These are phyloP conservation scores for Penicillium coprophilum DNA, from an alignment of 495 filamentous ascomycete species.

Conservation along the genomic window DNA sequence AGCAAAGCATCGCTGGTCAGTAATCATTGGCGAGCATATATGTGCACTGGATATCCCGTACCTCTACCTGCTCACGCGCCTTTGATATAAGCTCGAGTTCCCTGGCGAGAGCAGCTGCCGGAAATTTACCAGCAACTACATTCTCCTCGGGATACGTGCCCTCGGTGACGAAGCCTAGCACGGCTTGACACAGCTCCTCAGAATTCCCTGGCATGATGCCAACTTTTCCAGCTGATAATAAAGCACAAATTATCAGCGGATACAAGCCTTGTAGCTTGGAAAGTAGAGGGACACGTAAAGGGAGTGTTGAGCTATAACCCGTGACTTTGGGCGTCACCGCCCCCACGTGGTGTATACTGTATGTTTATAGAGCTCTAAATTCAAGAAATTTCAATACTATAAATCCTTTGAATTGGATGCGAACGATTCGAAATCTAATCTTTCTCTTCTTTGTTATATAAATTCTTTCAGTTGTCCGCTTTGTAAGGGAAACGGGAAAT, in stretches of 20 bases:
- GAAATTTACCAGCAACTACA: slow-evolving; percentile 61
- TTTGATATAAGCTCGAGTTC: slow-evolving; percentile 64
- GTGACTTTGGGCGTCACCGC: slow-evolving; percentile 35
- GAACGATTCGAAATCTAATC: background rate
- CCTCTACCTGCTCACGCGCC: slow-evolving; percentile 69
- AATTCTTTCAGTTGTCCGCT: slow-evolving; percentile 12
- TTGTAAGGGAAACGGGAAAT: slow-evolving; percentile 31
- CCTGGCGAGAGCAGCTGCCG: slow-evolving; percentile 55
- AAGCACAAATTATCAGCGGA: background rate
- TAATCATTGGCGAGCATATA: background rate
- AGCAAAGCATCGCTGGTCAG: slow-evolving; percentile 3
- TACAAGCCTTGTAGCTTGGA: background rate
- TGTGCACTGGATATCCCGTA: slow-evolving; percentile 29
- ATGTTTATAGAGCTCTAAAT: background rate
- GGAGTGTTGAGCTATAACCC: slow-evolving; percentile 23
- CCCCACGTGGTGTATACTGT: slow-evolving; percentile 20
- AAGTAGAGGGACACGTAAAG: slow-evolving; percentile 6
- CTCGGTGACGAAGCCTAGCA: slow-evolving; percentile 70
- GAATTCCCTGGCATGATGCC: slow-evolving; percentile 23
- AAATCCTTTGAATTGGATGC: background rate
- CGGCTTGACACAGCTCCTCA: slow-evolving; percentile 57
- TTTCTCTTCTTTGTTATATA: slow-evolving; percentile 1
- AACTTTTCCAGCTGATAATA: slow-evolving; percentile 22
- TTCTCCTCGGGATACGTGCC: slow-evolving; percentile 75
- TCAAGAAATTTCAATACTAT: background rate